Percentiles rank a stretch among this genome's conserved stretches.
Evolutionary conservation across 2,329 filamentous ascomycete genomes (phyloP).

Genomic region (Pseudocercospora crystallina): DNA sequence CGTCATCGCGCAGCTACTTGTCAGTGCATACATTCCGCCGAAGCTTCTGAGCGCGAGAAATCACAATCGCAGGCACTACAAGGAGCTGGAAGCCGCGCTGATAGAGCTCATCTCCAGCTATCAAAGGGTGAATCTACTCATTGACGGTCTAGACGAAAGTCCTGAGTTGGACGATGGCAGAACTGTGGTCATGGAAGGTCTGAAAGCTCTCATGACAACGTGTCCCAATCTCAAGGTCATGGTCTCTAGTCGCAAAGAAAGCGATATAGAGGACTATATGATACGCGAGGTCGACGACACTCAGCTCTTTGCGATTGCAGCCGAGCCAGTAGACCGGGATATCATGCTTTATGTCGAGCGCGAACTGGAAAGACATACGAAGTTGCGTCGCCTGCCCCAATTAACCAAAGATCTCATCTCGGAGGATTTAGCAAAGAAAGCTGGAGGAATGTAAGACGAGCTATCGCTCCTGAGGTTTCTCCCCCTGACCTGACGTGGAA

Average conservation of each 20-base stretch:
- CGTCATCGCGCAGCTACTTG: slow-evolving; percentile 16
- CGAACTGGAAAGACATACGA: slow-evolving; percentile 2
- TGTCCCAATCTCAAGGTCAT: not conserved
- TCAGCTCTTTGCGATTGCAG: not conserved
- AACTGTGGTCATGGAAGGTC: slow-evolving; percentile 8
- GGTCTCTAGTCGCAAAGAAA: slow-evolving; percentile 3
- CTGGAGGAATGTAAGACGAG: slow-evolving; percentile 24
- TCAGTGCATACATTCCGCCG: not conserved
- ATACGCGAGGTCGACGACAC: not conserved
- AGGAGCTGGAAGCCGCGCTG: slow-evolving; percentile 18
- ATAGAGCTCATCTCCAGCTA: slow-evolving; percentile 3
- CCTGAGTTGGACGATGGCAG: slow-evolving; percentile 9
- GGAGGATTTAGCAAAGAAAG: slow-evolving; percentile 12
- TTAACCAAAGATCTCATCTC: slow-evolving; percentile 13
- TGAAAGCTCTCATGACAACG: not conserved
- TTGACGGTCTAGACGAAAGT: slow-evolving; percentile 17
- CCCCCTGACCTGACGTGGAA: no score
- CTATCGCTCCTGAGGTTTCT: no score
- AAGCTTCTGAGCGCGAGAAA: slow-evolving; percentile 5
- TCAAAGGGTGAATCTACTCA: not conserved
- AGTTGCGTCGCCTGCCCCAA: not conserved
- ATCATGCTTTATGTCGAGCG: slow-evolving; percentile 3
- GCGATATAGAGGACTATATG: slow-evolving; percentile 5
- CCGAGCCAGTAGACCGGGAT: slow-evolving; percentile 4
- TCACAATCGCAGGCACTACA: slow-evolving; percentile 4